phyloP scores from a whole-genome alignment of 257 asterid species.

The Linderniella brevidens region DNA sequence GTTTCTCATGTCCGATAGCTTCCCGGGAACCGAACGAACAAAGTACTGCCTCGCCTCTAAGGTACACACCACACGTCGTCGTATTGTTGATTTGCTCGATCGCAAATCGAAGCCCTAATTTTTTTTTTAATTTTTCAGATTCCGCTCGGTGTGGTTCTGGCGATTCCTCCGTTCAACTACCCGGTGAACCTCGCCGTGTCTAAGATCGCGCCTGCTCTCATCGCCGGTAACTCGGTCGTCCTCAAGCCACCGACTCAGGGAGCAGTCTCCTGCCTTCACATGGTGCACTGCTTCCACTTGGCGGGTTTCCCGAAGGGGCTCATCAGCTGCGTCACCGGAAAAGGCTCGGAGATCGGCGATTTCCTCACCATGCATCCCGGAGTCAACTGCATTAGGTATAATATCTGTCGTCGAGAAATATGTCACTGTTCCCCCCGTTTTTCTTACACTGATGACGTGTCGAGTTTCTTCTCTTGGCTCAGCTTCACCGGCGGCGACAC shows the following conservation, averaged over 20 bases:
- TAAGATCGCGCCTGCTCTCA: constrained; percentile 81
- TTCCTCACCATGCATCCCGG: constrained; percentile 69
- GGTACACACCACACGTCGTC: constrained; percentile 15
- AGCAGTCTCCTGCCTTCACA: constrained; percentile 75
- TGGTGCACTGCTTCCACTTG: constrained; percentile 74
- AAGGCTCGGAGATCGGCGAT: constrained; percentile 77
- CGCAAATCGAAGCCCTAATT: not conserved
- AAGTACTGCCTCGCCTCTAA: constrained; percentile 63
- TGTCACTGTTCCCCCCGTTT: no score
- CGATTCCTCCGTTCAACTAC: constrained; percentile 95
- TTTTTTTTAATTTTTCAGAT: constrained; percentile 24
- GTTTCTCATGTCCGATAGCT: constrained; percentile 56
- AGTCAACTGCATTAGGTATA: constrained; percentile 68
- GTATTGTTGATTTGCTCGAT: not conserved
- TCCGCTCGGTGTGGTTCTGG: constrained; percentile 85
- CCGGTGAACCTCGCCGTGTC: constrained; percentile 98
- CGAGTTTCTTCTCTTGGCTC: no score
- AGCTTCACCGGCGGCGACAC: constrained; percentile 98
- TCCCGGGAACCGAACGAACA: constrained; percentile 67
- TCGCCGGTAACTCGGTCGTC: constrained; percentile 85
- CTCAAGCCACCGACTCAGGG: constrained; percentile 99
- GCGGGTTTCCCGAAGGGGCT: constrained; percentile 87
- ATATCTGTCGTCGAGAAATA: no score
- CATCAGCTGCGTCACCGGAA: constrained; percentile 65
- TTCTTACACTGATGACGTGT: no score